Evolutionary conservation across 345 rosid genomes (phyloP).

Genomic region (Dipteronia dyeriana): DNA sequence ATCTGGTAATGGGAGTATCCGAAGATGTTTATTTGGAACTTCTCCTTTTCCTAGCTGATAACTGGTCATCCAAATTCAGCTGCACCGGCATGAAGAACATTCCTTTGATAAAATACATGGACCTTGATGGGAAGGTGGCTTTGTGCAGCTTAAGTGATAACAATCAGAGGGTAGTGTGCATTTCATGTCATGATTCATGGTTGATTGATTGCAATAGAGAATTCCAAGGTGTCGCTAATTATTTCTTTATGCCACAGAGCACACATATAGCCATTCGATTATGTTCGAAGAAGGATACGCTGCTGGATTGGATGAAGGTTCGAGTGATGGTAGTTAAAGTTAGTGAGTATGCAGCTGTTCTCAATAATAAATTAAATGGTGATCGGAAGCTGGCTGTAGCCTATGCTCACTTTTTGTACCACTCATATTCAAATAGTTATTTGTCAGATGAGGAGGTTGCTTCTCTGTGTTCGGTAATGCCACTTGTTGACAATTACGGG

Average conservation of each 20-base stretch:
- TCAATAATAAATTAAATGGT: conserved; percentile 19
- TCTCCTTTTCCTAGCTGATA: conserved; percentile 48
- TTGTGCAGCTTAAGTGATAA: conserved; percentile 33
- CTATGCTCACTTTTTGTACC: conserved; percentile 59
- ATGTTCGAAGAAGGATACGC: conserved; percentile 17
- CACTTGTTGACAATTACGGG: conserved; percentile 60
- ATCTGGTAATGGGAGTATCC: conserved; percentile 46
- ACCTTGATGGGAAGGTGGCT: conserved; percentile 32
- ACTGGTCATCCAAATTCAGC: conserved; percentile 47
- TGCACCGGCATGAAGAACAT: conserved; percentile 33
- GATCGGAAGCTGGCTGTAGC: conserved; percentile 42
- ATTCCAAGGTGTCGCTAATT: conserved; percentile 37
- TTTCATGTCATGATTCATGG: conserved; percentile 33
- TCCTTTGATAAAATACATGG: conserved; percentile 55
- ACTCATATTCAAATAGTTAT: conserved; percentile 29
- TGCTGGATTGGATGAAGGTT: conserved; percentile 47
- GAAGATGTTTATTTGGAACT: conserved; percentile 53
- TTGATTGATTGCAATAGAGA: conserved; percentile 57
- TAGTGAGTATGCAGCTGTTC: conserved; percentile 33
- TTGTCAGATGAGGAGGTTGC: conserved; percentile 30
- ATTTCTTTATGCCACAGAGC: conserved; percentile 46
- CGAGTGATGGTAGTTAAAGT: conserved; percentile 12
- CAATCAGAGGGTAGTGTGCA: conserved; percentile 26
- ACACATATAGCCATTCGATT: conserved; percentile 37
- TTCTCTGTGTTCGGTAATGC: conserved; percentile 40